These are phyloP conservation scores for Monilinia vaccinii-corymbosi DNA, from an alignment of 2,329 filamentous ascomycete genomes.

Conservation along the genomic window DNA sequence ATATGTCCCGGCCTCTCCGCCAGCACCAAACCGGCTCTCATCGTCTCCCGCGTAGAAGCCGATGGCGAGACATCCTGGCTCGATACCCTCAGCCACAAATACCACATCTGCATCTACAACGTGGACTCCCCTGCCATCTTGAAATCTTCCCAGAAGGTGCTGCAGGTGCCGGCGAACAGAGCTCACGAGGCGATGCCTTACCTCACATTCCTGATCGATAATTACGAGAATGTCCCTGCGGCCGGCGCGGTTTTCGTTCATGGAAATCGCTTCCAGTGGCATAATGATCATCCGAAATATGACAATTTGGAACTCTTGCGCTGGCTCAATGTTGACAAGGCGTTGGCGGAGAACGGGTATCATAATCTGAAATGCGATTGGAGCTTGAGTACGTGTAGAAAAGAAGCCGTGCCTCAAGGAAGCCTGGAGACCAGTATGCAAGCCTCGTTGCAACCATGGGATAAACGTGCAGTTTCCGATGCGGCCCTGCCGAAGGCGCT, in stretches of 20 bases:
- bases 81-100: conserved; percentile 30
- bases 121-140: conserved; percentile 29
- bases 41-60: conserved; percentile 34
- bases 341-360: conserved; percentile 34
- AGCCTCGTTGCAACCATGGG: conserved; percentile 35
- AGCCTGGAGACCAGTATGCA: conserved; percentile 34
- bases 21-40: conserved; percentile 35
- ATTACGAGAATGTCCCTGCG: conserved; percentile 33
- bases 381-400: conserved; percentile 35
- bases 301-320: conserved; percentile 36
- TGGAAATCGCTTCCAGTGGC: conserved; percentile 36
- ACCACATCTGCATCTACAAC: conserved; percentile 39
- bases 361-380: conserved; percentile 43
- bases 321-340: conserved; percentile 32
- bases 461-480: conserved; percentile 34
- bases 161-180: conserved; percentile 38
- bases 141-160: conserved; percentile 19
- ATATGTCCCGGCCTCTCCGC: conserved; percentile 34
- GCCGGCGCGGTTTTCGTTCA: conserved; percentile 36
- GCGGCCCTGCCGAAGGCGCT: conserved; percentile 31
- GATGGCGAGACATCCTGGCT: conserved; percentile 37
- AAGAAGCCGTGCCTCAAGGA: conserved; percentile 31
- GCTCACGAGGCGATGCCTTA: conserved; percentile 40
- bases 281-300: conserved; percentile 36
- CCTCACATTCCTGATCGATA: conserved; percentile 39